Conservation (phyloP, 2,329 filamentous ascomycete species). For the Sordariomycetes sp. region DNA sequence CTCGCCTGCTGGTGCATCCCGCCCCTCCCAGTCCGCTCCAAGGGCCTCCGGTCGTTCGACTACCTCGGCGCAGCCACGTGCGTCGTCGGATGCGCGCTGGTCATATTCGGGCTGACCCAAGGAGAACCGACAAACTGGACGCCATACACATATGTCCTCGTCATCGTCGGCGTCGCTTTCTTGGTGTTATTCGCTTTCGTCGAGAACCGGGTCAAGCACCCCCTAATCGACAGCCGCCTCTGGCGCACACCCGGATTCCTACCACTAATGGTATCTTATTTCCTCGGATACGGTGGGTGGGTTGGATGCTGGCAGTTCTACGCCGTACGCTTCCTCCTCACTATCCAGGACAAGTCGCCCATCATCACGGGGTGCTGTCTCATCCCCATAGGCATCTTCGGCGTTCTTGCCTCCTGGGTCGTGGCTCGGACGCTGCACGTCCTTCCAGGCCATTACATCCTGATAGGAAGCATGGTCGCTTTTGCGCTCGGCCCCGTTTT, state of each 20-base stretch:
- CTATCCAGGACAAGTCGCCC: not conserved
- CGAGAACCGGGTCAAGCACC: not conserved
- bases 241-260: not conserved
- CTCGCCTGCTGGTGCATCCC: not conserved
- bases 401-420: not conserved
- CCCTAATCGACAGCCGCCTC: not conserved
- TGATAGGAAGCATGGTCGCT: not conserved
- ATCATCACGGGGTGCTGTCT: not conserved
- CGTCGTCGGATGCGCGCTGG: not conserved
- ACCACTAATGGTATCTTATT: not conserved
- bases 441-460: not conserved
- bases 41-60: not conserved
- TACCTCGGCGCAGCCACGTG: not conserved
- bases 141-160: not conserved
- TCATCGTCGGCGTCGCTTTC: not conserved
- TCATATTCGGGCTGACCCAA: not conserved
- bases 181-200: not conserved
- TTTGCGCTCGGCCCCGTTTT: not conserved
- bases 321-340: not conserved
- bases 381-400: not conserved
- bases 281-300: not conserved
- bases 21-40: not conserved
- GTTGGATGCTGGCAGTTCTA: not conserved
- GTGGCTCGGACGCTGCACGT: not conserved
- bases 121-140: not conserved